Conservation (phyloP, 805 yeast genomes). For the Zygosaccharomyces pseudorouxii region DNA sequence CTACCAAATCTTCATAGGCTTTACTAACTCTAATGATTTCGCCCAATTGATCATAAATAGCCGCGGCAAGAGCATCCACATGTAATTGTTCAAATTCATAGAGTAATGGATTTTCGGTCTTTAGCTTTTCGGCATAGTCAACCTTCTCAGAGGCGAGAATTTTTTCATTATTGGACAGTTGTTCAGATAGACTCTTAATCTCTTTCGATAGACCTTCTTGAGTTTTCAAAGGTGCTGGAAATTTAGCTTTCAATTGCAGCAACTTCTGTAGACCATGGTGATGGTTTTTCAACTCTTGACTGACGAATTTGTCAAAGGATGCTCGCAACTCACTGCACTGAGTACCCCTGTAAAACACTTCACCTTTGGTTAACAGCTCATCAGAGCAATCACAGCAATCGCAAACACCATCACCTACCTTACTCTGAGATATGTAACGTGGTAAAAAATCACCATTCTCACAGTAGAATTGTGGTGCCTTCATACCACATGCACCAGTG, state of each 20-base stretch:
- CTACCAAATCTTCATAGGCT: conserved; percentile 22
- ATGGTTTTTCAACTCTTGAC: conserved; percentile 56
- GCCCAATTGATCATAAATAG: conserved; percentile 13
- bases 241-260: conserved; percentile 17
- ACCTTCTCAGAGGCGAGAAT: conserved; percentile 21
- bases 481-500: conserved; percentile 66
- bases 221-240: conserved; percentile 6
- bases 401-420: conserved; percentile 86
- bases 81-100: conserved; percentile 22
- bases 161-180: conserved; percentile 18
- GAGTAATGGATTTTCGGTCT: conserved; percentile 22
- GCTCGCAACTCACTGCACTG: conserved; percentile 30
- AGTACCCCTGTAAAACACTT: conserved; percentile 6
- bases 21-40: conserved; percentile 21
- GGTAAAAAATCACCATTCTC: conserved; percentile 67
- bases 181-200: conserved; percentile 8
- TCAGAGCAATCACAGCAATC: conserved; percentile 98
- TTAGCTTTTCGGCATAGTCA: conserved; percentile 18
- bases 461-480: conserved; percentile 55
- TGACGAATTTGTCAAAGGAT: conserved; percentile 23
- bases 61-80: conserved; percentile 11
- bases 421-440: conserved; percentile 55
- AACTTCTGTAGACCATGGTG: conserved; percentile 43
- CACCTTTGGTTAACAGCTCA: conserved; percentile 41
- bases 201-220: conserved; percentile 9